phyloP scores from a whole-genome alignment of 2,329 filamentous ascomycete species.

The Hypoxylon sp. region DNA sequence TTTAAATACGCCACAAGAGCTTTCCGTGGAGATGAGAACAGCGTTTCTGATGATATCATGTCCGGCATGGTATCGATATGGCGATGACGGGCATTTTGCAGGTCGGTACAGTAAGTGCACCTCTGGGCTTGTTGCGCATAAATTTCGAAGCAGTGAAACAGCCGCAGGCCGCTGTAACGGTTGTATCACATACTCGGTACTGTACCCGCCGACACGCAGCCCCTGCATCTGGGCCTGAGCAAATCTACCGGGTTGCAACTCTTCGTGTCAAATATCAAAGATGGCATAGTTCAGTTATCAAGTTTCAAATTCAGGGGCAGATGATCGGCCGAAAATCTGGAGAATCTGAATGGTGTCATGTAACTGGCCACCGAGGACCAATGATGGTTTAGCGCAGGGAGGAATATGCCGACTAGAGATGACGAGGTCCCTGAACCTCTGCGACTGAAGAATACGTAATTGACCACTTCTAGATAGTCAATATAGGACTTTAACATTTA shows the following conservation, averaged over 20 bases:
- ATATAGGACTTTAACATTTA: neutral
- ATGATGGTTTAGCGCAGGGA: constrained; percentile 19
- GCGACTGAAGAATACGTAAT: neutral
- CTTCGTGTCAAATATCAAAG: constrained; percentile 35
- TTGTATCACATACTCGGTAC: constrained; percentile 46
- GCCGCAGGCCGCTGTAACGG: constrained; percentile 43
- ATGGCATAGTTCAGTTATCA: constrained; percentile 15
- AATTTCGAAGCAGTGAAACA: constrained; percentile 42
- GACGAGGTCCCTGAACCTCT: neutral
- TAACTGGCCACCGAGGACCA: constrained; percentile 12
- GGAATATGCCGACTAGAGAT: neutral
- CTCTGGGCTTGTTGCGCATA: constrained; percentile 35
- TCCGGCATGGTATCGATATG: constrained; percentile 27
- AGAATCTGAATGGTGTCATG: constrained; percentile 25
- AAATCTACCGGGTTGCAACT: constrained; percentile 34
- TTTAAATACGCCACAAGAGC: constrained; percentile 19
- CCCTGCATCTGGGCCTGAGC: constrained; percentile 39
- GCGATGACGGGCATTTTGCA: constrained; percentile 18
- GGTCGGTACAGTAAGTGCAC: constrained; percentile 12
- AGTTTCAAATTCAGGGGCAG: constrained; percentile 28
- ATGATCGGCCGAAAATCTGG: constrained; percentile 40
- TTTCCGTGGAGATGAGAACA: constrained; percentile 15
- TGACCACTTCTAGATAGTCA: neutral
- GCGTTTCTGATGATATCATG: constrained; percentile 31
- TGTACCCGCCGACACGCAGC: constrained; percentile 29